Conservation (phyloP, 495 filamentous ascomycete species). For the Penicillium lividum region DNA sequence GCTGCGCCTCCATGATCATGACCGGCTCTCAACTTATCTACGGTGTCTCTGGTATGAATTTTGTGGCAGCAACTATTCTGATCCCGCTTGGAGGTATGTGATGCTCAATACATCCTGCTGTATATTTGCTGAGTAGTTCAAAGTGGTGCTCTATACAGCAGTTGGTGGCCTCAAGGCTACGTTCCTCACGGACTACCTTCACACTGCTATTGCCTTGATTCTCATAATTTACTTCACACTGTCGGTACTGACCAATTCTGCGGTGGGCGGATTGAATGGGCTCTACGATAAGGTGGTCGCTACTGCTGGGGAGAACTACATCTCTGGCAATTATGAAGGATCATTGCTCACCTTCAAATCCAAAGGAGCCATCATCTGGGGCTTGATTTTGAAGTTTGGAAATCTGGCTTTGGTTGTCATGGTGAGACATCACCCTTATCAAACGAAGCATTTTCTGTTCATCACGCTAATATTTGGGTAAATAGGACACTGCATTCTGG, state of each 20-base stretch:
- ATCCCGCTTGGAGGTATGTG: constrained; percentile 45
- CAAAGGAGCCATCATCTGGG: constrained; percentile 52
- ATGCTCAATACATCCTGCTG: neutral
- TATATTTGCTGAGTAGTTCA: neutral
- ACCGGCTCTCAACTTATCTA: constrained; percentile 37
- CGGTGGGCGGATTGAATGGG: constrained; percentile 34
- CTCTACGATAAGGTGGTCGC: constrained; percentile 41
- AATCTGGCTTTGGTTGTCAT: constrained; percentile 54
- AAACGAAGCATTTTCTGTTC: no score
- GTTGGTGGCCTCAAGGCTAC: constrained; percentile 45
- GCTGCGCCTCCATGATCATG: constrained; percentile 44
- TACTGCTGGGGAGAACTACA: constrained; percentile 36
- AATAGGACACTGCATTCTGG: constrained; percentile 54
- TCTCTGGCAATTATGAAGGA: constrained; percentile 48
- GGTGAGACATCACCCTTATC: constrained; percentile 26
- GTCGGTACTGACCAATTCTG: constrained; percentile 32
- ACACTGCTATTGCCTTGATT: constrained; percentile 40
- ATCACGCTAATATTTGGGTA: neutral
- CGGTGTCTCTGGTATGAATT: constrained; percentile 43
- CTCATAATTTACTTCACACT: constrained; percentile 44
- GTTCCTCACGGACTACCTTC: constrained; percentile 42
- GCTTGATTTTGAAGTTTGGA: constrained; percentile 48
- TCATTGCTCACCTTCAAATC: constrained; percentile 54
- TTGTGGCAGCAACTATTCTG: constrained; percentile 44
- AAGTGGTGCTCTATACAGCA: constrained; percentile 44